Evolutionary conservation across 345 rosid species (phyloP), one percentile per base, ranked within the genome.

Genomic region (Brassica carinata): DNA sequence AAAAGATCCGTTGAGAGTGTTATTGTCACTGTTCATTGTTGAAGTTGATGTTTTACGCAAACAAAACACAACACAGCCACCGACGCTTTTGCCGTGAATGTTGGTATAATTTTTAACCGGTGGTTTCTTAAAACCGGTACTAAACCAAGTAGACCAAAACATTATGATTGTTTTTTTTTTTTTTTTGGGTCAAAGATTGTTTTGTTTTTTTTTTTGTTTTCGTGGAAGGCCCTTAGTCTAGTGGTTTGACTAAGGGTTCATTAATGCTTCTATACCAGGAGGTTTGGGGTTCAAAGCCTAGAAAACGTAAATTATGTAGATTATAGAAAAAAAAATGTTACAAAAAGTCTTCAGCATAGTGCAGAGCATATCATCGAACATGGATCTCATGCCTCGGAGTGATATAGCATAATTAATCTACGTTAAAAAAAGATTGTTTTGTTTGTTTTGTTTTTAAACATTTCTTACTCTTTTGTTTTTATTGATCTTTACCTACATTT

Each of bases 51-150:
- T 73, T 58, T 72, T 77, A 82, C 78, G 77, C 74, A 13, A 73
- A 19, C 77, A 29, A 31, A 2, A 64, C 34, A 67, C 17, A 33
- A 29, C 45, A 59, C 55, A 29, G 79, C 79, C 85, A 82, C 85
- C 85, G 85, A 82, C 85, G 78, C 76, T 69, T 73, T 64, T 6
- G 72, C 76, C 72, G 75, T 77, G 67, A 45, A 34, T 61, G 11
- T 53, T 69, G 64, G 63, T 77, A 27, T 63, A 15, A 0, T 6
- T 71, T 34, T 29, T 36, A 69, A 72, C 84, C 77, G 13, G 38
- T 71, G 31, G 10, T 27, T 75, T 36, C 7, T 19, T 48, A 59
- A 8, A 57, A 57, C 82, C 58, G 3, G 51, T 29, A 30, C 62
- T 36, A 26, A 59, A 59, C 74, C 82, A 2, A 27, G 40, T 66